Base-by-base conservation (phyloP, 202 grass and related monocot genomes). In the Eragrostis tef region DNA sequence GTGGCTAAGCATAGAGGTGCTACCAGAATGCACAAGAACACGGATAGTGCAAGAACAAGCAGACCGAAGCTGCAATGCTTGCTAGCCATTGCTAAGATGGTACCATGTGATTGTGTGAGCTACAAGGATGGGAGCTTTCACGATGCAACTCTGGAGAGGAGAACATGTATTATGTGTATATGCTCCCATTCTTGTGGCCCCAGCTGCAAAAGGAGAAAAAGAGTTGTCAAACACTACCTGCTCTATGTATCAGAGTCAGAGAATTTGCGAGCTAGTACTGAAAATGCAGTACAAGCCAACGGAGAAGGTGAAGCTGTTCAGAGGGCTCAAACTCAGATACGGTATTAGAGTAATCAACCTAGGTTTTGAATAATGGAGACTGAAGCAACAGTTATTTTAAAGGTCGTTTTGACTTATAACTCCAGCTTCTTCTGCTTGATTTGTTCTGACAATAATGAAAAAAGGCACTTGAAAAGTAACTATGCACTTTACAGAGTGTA, bases 381-480 rank as follows among this genome's bases (percentile, higher is more conserved):
- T 53, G 52, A 79, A 31, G 69, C 9, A 79, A 69, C 52, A 64
- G 79, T 53, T 89, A 79, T 63, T 83, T 86, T 79, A 75, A 86
- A 90, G 80, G 63, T 65, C 75, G 53, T 50, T 90, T 83, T 87
- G 79, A 90, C 88, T 90, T 65, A 70, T 71, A 83, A 83, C 24
- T 27, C 50, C 24, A 83, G 15, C 61, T 54, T 68, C 87, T 79
- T 89, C 79, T 89, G 79, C 6, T 50, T 74, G 83, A 54, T 62
- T 36, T 71, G 31, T 50, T 64, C 63, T 80, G 68, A 69, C 61
- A 2, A 71, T 49, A n/a, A 48, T 60, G 60, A 74, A 88, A 74
- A 88, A 81, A 11, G 16, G 83, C 39, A 22, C 67, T 81, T n/a
- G 42, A 51, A 81, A 91, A 89, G 69, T 80, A 84, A 73, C 12